Evolutionary conservation across 1,284 basidiomycete genomes (phyloP), one percentile per base, ranked within the genome.

Genomic region (Ganoderma lingzhi): DNA sequence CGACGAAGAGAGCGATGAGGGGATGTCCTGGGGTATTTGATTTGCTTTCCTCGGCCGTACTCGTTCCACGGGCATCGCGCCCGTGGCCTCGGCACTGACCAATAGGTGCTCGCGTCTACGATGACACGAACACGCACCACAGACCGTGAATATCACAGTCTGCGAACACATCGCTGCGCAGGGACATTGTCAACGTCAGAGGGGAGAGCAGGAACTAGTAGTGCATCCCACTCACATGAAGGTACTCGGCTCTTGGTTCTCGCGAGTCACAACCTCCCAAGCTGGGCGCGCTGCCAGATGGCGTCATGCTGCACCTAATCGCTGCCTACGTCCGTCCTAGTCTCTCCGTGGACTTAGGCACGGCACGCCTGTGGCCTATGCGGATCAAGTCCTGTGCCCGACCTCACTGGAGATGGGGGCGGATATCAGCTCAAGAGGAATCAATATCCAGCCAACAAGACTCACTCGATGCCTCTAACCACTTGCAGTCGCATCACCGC

Each of bases 21-120:
- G 39, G 64, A 59, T 62, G 72, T 70, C 72, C 72, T 73, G 72
- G 72, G 68, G 58, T 73, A 73, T 12, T 73, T 73, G 45, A 73
- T 73, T 73, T 73, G 72, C 32, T 42, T 65, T 65, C 59, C 23
- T 61, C 37, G 62, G 44, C 15, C 59, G 28, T 28, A n/a, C 59
- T 61, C 59, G 59, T 17, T 59, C 59, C 66, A 66, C 59, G 15
- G 32, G 37, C 56, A 61, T 45, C n/a, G 35, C 19, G 39, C 23
- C 59, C 5, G 39, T 28, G 39, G 41, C 23, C 23, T 30, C 41
- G 23, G 59, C 39, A 41, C 23, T 8, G 59, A 61, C 39, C 59
- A 15, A 28, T 39, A 10, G 6, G 8, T n/a, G 56, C 35, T n/a
- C 56, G 17, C 19, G 35, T 39, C 35, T n/a, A 2, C 23, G 1